Evolutionary conservation across 768 basidiomycete genomes (phyloP).

Genomic region (Suillus bovinus): DNA sequence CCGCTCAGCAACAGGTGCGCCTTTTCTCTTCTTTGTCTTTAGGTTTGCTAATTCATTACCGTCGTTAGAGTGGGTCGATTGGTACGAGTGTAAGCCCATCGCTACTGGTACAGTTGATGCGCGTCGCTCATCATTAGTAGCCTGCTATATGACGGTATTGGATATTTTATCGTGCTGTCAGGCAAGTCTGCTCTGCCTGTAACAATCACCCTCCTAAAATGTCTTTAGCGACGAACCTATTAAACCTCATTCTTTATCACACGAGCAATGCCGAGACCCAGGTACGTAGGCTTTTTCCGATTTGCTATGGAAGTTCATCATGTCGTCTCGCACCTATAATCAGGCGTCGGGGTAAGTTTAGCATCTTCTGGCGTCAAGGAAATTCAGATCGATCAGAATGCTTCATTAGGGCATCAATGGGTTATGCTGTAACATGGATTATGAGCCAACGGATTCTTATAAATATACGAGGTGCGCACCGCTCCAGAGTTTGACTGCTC

Average conservation of each 20-base stretch:
- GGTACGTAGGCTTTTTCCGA: slow-evolving; percentile 32
- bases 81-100: slow-evolving; percentile 27
- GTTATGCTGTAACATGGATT: slow-evolving; percentile 21
- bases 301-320: slow-evolving; percentile 10
- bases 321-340: slow-evolving; percentile 7
- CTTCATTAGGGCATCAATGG: slow-evolving; percentile 30
- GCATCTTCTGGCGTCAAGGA: not conserved
- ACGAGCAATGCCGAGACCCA: slow-evolving; percentile 40
- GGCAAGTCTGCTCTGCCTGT: slow-evolving; percentile 28
- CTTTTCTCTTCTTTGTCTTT: not conserved
- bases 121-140: slow-evolving; percentile 31
- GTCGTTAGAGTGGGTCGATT: slow-evolving; percentile 25
- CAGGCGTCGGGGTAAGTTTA: slow-evolving; percentile 52
- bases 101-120: slow-evolving; percentile 8
- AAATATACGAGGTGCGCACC: not conserved
- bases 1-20: slow-evolving; percentile 27
- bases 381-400: slow-evolving; percentile 4
- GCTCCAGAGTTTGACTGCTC: not conserved
- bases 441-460: not conserved
- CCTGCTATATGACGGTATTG: slow-evolving; percentile 68
- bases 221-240: slow-evolving; percentile 44
- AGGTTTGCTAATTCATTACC: slow-evolving; percentile 6
- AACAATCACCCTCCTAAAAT: not conserved
- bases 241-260: slow-evolving; percentile 54
- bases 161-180: slow-evolving; percentile 60